Base-by-base conservation (phyloP, 1,139 yeast species). In the Insectozyma bohioensis region DNA sequence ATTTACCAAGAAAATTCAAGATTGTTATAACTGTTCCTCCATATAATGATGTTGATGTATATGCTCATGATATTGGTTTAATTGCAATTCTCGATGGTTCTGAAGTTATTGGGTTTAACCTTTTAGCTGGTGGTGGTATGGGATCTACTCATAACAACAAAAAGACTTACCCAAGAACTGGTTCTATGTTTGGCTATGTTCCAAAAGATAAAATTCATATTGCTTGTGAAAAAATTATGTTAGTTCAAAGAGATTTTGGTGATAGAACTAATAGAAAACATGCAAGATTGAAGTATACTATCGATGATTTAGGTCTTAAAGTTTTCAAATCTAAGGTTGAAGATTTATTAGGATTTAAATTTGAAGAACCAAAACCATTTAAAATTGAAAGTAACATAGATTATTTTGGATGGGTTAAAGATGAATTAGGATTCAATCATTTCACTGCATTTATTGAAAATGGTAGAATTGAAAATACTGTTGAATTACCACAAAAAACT, bases 91-190 rank as follows among this genome's bases (percentile, higher is more conserved):
- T 87, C 29, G 86, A 83, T 50, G 74, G 77, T 46, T 68, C 78
- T 43, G 72, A 72, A 31, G 79, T 72, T 39, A 61, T 61, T 33
- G 98, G 97, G 34, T 92, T 79, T 71, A 90, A 92, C 52, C 79
- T 92, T 33, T 74, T 85, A 42, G 95, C 83, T 43, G 98, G 97
- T 59, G 98, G 97, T 67, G 98, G 97, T 72, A 90, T 92, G 97
- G 98, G 97, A 51, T 77, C 95, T 24, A 92, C 97, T 20, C 98
- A 92, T 62, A 90, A 90, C 71, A 92, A 92, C 68, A 84, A 84
- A 56, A 92, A 90, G 73, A 92, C 98, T 0, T 92, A 92, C 54
- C 98, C 98, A 49, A 78, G 97, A 67, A 78, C 95, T 11, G 97
- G 95, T 41, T 81, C 95, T 14, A 65, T 80, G 63, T 75, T 90